Evolutionary conservation across 75 land plant genomes (phyloP), one percentile per base, ranked within the genome.

Genomic region (Picea glauca): DNA sequence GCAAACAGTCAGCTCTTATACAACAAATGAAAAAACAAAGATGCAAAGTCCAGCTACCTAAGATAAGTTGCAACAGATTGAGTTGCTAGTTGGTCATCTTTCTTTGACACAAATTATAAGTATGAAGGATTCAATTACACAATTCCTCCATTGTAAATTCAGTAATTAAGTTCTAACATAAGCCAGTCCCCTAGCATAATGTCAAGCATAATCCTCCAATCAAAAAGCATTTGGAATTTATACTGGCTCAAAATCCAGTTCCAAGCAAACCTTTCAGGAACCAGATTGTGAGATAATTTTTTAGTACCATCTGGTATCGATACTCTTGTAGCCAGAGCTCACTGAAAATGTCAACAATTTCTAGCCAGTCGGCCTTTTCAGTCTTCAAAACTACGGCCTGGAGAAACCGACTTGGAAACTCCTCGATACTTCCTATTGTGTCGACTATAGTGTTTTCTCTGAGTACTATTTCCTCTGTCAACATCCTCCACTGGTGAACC

Each of bases 401-500:
- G 59, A 56, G 76, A 75, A 58, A 57, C 58, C 2, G 76, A 30
- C 31, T 13, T 31, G 26, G 18, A 57, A 26, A 26, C 50, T 68
- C 56, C 72, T 72, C 32, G 83, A 23, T 67, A 60, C 82, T 80
- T 80, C 5, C 73, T 73, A 43, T 72, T 72, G 26, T 13, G 50
- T 30, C 21, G 11, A 75, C 76, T 72, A 35, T 46, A 40, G 50
- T 46, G 30, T 31, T 72, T 73, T 13, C 58, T 40, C 4, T 58
- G 56, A 30, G 80, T 23, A 5, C 62, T 59, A 23, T 73, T 79
- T 23, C 54, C 83, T 20, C 67, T 26, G 17, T 78, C 67, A 35
- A 9, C 83, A 80, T 57, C 40, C 76, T 75, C 76, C 59, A 54
- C 17, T 14, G 56, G 35, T 57, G 76, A 75, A 75, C 73, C 81